Evolutionary conservation across 2,329 filamentous ascomycete species (phyloP).

Genomic region (Seiridium unicorne): DNA sequence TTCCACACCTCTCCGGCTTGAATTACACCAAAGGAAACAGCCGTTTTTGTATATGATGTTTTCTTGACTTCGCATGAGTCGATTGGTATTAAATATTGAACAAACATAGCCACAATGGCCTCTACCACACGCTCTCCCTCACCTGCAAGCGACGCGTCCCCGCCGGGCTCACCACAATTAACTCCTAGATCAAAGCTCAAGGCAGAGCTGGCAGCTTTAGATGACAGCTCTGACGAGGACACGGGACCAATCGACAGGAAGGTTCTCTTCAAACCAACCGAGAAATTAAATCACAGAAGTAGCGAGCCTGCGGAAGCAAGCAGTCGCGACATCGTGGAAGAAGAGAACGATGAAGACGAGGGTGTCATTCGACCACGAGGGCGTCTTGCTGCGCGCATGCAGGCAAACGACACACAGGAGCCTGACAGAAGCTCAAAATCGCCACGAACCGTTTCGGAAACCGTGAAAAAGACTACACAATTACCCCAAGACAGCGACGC

Average conservation of each 20-base stretch:
- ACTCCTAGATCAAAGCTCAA: conserved; percentile 55
- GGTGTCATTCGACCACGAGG: conserved; percentile 39
- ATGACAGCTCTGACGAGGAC: conserved; percentile 42
- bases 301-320: conserved; percentile 9
- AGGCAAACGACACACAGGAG: neutral
- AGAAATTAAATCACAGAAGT: conserved; percentile 15
- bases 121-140: conserved; percentile 43
- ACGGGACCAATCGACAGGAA: conserved; percentile 20
- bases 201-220: conserved; percentile 50
- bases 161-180: conserved; percentile 40
- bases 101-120: conserved; percentile 39
- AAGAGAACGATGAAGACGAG: conserved; percentile 40
- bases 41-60: conserved; percentile 13
- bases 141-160: conserved; percentile 38
- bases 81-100: conserved; percentile 9
- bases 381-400: conserved; percentile 32
- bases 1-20: conserved; percentile 8
- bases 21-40: conserved; percentile 5
- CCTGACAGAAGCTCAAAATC: neutral
- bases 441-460: neutral
- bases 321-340: conserved; percentile 27
- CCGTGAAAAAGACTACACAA: neutral
- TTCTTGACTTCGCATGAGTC: conserved; percentile 12
- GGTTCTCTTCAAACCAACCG: conserved; percentile 20
- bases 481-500: conserved; percentile 11